Evolutionary conservation across 192 early-diverging fungal species (phyloP).

Genomic region (Backusella parvicylindrica): DNA sequence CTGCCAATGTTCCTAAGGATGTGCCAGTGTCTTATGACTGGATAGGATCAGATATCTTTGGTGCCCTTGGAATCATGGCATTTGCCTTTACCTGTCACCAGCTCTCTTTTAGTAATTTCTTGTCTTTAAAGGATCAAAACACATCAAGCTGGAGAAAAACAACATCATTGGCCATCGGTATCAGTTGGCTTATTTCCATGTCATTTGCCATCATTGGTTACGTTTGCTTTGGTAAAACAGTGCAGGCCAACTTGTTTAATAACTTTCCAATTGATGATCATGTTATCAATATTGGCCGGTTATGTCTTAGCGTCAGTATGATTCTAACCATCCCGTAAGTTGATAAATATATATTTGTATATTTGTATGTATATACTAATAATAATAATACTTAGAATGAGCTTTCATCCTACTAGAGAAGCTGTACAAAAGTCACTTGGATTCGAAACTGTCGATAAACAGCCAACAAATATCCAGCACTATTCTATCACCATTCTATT

Average conservation of each 20-base stretch:
- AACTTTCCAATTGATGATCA: slow-evolving; percentile 59
- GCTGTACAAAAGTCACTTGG: slow-evolving; percentile 45
- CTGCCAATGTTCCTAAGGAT: slow-evolving; percentile 47
- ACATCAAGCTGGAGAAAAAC: slow-evolving; percentile 45
- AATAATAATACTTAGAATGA: slow-evolving; percentile 10
- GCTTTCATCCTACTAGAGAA: slow-evolving; percentile 45
- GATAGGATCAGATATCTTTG: slow-evolving; percentile 55
- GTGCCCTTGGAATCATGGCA: slow-evolving; percentile 64
- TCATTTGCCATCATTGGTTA: slow-evolving; percentile 63
- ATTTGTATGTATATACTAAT: not conserved
- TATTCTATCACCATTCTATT: slow-evolving; percentile 34
- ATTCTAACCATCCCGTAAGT: slow-evolving; percentile 53
- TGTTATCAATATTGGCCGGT: slow-evolving; percentile 58
- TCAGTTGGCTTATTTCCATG: slow-evolving; percentile 52
- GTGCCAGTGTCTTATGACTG: slow-evolving; percentile 40
- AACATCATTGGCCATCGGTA: slow-evolving; percentile 41
- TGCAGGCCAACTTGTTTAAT: slow-evolving; percentile 63
- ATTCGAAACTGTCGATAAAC: slow-evolving; percentile 29
- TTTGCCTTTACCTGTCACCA: slow-evolving; percentile 70
- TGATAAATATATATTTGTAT: not conserved
- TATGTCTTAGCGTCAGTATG: slow-evolving; percentile 55
- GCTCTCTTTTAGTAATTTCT: slow-evolving; percentile 58
- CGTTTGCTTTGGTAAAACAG: slow-evolving; percentile 55
- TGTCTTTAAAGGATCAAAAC: slow-evolving; percentile 47
- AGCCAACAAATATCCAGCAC: slow-evolving; percentile 38